phyloP scores from a whole-genome alignment of 768 basidiomycete genomes.

The Naganishia randhawae region DNA sequence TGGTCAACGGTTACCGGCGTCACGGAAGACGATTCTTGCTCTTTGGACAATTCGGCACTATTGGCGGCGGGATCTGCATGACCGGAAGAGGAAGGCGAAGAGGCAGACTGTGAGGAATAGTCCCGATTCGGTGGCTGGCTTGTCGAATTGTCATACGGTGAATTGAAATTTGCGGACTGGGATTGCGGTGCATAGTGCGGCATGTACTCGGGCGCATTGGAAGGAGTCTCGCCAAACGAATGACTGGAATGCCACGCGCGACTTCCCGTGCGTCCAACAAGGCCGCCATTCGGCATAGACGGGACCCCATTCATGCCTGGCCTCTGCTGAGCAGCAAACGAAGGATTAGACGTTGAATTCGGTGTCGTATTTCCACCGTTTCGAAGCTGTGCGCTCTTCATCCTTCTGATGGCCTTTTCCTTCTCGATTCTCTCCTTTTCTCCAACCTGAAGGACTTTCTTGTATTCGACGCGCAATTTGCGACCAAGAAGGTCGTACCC shows the following conservation, averaged over 20 bases:
- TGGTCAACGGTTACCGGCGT: constrained; percentile 61
- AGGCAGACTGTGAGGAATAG: neutral
- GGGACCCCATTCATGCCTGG: constrained; percentile 18
- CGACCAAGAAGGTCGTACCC: constrained; percentile 61
- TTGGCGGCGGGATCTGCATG: neutral
- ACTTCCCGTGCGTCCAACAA: neutral
- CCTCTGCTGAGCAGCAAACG: constrained; percentile 16
- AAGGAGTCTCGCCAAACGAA: neutral
- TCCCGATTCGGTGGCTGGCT: neutral
- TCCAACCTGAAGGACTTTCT: constrained; percentile 97
- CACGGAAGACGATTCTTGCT: constrained; percentile 5
- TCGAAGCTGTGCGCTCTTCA: constrained; percentile 90
- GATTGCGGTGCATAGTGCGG: neutral
- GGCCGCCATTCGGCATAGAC: constrained; percentile 1
- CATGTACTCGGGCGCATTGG: neutral
- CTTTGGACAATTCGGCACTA: neutral
- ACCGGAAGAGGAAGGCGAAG: constrained; percentile 3
- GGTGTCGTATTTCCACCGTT: constrained; percentile 23
- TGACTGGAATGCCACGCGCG: constrained; percentile 7
- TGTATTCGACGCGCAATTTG: constrained; percentile 97
- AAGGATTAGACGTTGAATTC: neutral
- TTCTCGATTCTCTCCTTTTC: constrained; percentile 98
- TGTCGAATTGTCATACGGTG: neutral
- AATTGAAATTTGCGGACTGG: neutral
- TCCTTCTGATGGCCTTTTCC: constrained; percentile 95